Percentiles rank a stretch among this genome's conserved stretches.
phyloP scores from a whole-genome alignment of 441 rosid genomes.

The Euphorbia schlechtendalii region DNA sequence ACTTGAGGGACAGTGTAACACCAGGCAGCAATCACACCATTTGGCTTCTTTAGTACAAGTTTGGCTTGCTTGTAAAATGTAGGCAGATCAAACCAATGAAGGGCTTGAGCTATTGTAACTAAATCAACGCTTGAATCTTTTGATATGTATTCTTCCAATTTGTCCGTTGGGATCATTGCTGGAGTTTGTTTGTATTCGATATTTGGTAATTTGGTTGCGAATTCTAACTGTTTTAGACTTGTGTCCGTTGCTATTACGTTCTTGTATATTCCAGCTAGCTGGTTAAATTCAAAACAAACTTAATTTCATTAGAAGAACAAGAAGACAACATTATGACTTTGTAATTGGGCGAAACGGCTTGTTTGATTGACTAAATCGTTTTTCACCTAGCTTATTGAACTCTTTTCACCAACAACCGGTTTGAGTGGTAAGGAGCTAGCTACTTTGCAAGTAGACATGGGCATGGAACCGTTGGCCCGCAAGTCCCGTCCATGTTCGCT shows the following conservation, averaged over 20 bases:
- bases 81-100: slow-evolving; percentile 69
- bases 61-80: slow-evolving; percentile 55
- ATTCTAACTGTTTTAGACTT: slow-evolving; percentile 61
- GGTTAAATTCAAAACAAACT: not conserved
- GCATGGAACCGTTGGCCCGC: too few species aligned
- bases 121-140: slow-evolving; percentile 46
- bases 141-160: slow-evolving; percentile 39
- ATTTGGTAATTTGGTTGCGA: slow-evolving; percentile 56
- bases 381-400: too few species aligned
- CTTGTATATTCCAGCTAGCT: slow-evolving; percentile 61
- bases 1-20: slow-evolving; percentile 71
- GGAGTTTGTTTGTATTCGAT: slow-evolving; percentile 54
- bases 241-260: slow-evolving; percentile 73
- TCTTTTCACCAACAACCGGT: too few species aligned
- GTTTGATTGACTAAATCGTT: too few species aligned
- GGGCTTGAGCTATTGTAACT: slow-evolving; percentile 69
- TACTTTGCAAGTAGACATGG: too few species aligned
- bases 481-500: too few species aligned
- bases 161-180: slow-evolving; percentile 35
- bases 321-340: too few species aligned
- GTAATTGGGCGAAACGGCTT: too few species aligned
- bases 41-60: slow-evolving; percentile 63
- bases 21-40: slow-evolving; percentile 77
- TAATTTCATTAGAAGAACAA: too few species aligned
- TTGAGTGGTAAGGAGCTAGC: too few species aligned